Conservation (phyloP, 331 rosid genomes). For the Quercus tomentella region DNA sequence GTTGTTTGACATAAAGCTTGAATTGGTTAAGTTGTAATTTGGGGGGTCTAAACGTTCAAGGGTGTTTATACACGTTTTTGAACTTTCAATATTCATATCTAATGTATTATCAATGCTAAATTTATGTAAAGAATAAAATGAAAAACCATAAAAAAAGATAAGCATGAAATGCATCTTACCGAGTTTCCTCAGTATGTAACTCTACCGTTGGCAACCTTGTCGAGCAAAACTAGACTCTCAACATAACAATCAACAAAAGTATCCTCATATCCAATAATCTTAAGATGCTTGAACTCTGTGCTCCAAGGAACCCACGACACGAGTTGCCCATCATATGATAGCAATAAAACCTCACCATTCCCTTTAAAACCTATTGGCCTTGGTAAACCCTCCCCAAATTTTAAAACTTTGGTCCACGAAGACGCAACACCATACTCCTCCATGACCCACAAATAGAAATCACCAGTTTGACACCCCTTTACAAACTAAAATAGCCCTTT, state of each 20-base stretch:
- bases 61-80: too few relatives aligned
- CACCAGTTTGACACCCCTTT: too few relatives aligned
- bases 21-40: too few relatives aligned
- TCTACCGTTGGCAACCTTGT: neutral
- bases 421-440: constrained; percentile 20
- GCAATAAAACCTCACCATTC: neutral
- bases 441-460: constrained; percentile 24
- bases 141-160: too few relatives aligned
- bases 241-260: neutral
- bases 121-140: too few relatives aligned
- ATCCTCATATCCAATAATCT: neutral
- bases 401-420: constrained; percentile 25
- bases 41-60: too few relatives aligned
- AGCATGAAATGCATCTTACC: too few relatives aligned
- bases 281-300: neutral
- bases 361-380: neutral
- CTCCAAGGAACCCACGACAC: neutral
- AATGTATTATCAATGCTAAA: too few relatives aligned
- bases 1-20: too few relatives aligned
- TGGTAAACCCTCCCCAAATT: neutral
- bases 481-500: neutral
- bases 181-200: neutral
- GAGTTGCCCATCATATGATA: neutral
- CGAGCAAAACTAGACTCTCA: neutral
- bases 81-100: too few relatives aligned